These are phyloP conservation scores for Liquidambar formosana DNA, from an alignment of 164 flowering plant genomes.

Conservation along the genomic window DNA sequence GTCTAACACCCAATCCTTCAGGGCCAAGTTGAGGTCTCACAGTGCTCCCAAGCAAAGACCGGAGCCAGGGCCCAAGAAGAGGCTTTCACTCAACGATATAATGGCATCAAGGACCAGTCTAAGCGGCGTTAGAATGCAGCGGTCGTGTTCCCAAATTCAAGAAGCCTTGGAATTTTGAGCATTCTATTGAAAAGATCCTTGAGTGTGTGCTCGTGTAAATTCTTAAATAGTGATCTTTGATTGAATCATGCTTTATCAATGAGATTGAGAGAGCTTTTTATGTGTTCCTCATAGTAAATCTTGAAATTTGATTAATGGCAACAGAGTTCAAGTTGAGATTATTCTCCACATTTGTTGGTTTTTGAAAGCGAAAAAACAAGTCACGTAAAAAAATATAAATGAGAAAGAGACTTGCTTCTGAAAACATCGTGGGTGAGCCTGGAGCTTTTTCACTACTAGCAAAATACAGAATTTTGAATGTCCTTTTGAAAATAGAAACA, in stretches of 20 bases:
- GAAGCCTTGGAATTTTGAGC: slow-evolving; percentile 40
- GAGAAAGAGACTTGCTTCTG: no score
- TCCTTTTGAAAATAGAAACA: no score
- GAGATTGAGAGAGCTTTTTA: neutral
- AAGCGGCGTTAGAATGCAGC: slow-evolving; percentile 66
- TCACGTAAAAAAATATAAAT: no score
- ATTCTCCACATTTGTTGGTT: no score
- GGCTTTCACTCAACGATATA: slow-evolving; percentile 60
- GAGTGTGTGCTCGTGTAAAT: slow-evolving; percentile 1
- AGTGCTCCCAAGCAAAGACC: slow-evolving; percentile 91
- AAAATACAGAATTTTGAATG: no score
- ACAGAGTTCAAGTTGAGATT: no score
- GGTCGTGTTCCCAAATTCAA: slow-evolving; percentile 45
- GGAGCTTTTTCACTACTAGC: no score
- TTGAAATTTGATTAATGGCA: no score
- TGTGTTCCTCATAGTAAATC: neutral
- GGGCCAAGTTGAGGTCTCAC: slow-evolving; percentile 68
- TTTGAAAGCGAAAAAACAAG: no score
- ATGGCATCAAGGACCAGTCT: slow-evolving; percentile 69
- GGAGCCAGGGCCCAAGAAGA: slow-evolving; percentile 54
- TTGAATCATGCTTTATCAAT: neutral
- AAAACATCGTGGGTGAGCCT: no score
- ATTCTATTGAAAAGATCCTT: neutral
- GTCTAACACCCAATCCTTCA: slow-evolving; percentile 74
- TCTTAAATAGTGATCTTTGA: neutral